phyloP scores from a whole-genome alignment of 257 asterid species.

The Przewalskia tangutica region DNA sequence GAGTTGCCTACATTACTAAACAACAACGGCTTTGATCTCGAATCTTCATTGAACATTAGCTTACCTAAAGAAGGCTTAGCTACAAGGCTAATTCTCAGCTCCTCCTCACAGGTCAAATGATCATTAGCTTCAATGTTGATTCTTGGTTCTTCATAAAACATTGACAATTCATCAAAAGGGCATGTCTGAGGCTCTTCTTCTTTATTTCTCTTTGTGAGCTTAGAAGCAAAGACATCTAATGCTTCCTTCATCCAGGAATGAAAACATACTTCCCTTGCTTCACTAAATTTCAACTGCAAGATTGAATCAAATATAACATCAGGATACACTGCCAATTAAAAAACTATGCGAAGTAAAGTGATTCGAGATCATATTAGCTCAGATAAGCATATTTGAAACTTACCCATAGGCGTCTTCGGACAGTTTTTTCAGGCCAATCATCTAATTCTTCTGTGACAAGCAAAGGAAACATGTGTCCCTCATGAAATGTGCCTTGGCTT shows the following conservation, averaged over 20 bases:
- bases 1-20: neutral
- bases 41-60: neutral
- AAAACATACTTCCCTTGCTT: constrained; percentile 61
- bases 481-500: constrained; percentile 12
- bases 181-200: constrained; percentile 14
- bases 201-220: constrained; percentile 10
- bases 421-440: constrained; percentile 16
- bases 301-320: neutral
- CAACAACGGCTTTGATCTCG: neutral
- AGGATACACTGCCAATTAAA: neutral
- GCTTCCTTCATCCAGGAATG: constrained; percentile 94
- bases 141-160: neutral
- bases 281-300: constrained; percentile 56
- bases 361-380: neutral
- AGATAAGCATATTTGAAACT: neutral
- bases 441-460: constrained; percentile 9
- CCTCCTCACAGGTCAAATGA: constrained; percentile 1
- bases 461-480: constrained; percentile 14
- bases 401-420: constrained; percentile 14
- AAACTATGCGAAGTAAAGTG: neutral
- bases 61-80: constrained; percentile 4
- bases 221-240: constrained; percentile 43
- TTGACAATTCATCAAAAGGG: neutral
- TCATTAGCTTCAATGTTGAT: constrained; percentile 1
- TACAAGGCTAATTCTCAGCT: constrained; percentile 1